Evolutionary conservation across 2,329 filamentous ascomycete species (phyloP), one percentile per base, ranked within the genome.

Genomic region (Parastagonospora nodorum): DNA sequence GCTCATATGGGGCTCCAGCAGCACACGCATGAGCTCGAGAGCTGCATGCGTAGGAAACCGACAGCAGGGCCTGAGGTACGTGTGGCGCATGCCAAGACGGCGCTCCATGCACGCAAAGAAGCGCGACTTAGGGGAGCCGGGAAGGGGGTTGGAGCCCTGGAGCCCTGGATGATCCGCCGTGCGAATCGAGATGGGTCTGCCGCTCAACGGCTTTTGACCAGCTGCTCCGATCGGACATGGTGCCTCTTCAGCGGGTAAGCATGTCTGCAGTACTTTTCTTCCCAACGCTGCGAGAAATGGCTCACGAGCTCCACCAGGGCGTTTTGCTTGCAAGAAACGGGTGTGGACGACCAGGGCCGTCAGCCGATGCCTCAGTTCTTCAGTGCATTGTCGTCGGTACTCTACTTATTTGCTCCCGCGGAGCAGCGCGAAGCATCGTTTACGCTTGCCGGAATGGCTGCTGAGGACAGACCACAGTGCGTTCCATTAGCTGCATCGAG

Each of bases 371-470:
- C 36, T 38, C 39, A 43, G 42, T 37, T 39, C 15, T 44, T 41
- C 42, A 39, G 41, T 45, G 58, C 49, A 51, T 55, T 52, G 37
- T 53, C 27, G 42, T 47, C 31, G 45, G 49, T 50, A 48, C 45
- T 45, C 50, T 40, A 45, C 50, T 47, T 48, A 48, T 46, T 47
- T 57, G 46, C 81, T 55, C 88, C 85, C 85, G 78, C 80, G 47
- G 48, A 53, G 52, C 52, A 57, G 55, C 52, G 47, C 48, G 55
- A 46, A 40, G 44, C 56, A 60, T 57, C 58, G 46, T 60, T 54
- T 54, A 55, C 48, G 51, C 50, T 53, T 39, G 48, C 48, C 46
- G 49, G 37, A 56, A 55, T 44, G 41, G 50, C 56, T 59, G 60
- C 44, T 45, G 52, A 44, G 55, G 58, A 61, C 64, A 65, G 62